Evolutionary conservation across 257 asterid species (phyloP).

Genomic region (Jasminum sambac): DNA sequence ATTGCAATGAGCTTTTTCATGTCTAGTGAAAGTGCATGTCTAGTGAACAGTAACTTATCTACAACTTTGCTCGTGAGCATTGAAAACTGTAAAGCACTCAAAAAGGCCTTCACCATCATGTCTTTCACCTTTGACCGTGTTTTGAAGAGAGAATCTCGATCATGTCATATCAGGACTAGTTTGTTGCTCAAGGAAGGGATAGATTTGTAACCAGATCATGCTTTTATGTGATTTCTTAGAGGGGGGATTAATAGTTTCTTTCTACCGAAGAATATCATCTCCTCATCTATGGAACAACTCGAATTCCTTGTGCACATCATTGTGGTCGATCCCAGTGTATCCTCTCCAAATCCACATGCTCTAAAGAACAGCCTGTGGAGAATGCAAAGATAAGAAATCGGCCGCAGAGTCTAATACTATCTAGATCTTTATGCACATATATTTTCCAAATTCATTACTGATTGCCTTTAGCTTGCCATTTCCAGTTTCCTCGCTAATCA

Average conservation of each 20-base stretch:
- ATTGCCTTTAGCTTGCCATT: neutral
- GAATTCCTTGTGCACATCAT: slow-evolving; percentile 69
- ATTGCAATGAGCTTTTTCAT: neutral
- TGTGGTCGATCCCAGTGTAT: slow-evolving; percentile 67
- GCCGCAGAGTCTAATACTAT: neutral
- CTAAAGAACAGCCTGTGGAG: slow-evolving; percentile 52
- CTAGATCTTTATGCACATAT: neutral
- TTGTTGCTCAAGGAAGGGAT: neutral
- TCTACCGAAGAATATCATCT: slow-evolving; percentile 56
- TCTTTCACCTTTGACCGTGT: neutral
- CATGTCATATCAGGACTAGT: neutral
- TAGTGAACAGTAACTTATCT: slow-evolving; percentile 6
- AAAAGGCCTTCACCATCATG: neutral
- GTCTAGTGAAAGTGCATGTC: slow-evolving; percentile 5
- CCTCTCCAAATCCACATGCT: slow-evolving; percentile 85
- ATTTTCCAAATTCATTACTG: neutral
- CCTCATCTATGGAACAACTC: slow-evolving; percentile 31
- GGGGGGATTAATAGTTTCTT: slow-evolving; percentile 58
- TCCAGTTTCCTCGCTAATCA: neutral
- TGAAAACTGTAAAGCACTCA: neutral
- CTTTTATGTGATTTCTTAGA: slow-evolving; percentile 26
- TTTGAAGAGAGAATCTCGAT: neutral
- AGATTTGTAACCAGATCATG: neutral
- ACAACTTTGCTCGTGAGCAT: slow-evolving; percentile 4
- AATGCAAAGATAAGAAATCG: neutral